Conservation (phyloP, 192 early-diverging fungal genomes). For the Rhizophagus sp. region DNA sequence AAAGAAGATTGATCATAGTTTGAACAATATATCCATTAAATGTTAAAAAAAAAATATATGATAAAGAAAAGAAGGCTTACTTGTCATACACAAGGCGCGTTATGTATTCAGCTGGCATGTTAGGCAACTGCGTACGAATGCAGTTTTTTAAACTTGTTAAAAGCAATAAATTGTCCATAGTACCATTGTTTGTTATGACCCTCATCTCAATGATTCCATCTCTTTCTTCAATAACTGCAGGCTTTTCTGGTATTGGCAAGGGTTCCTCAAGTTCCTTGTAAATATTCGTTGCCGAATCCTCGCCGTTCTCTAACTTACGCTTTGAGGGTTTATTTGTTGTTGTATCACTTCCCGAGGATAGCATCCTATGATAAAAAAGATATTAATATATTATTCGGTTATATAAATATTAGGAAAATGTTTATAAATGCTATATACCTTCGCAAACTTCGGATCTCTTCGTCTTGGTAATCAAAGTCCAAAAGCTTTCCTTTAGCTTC, state of each 20-base stretch:
- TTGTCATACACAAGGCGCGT: slow-evolving; percentile 95
- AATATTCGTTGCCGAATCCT: not conserved
- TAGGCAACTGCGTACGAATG: slow-evolving; percentile 96
- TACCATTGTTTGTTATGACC: slow-evolving; percentile 81
- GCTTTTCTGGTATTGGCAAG: not conserved
- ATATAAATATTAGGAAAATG: not conserved
- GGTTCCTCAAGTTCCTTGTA: too few relatives aligned
- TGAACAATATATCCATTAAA: not conserved
- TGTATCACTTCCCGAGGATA: not conserved
- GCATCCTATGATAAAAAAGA: not conserved
- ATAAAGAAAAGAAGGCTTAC: not conserved
- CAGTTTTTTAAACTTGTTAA: slow-evolving; percentile 95
- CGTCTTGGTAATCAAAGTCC: slow-evolving; percentile 54
- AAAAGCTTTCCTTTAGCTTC: slow-evolving; percentile 55
- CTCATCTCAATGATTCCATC: slow-evolving; percentile 39
- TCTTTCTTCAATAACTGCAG: slow-evolving; percentile 6
- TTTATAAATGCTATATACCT: slow-evolving; percentile 33
- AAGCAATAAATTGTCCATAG: slow-evolving; percentile 80
- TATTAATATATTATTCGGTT: not conserved
- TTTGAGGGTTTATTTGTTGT: not conserved
- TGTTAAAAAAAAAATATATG: not conserved
- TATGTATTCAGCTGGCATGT: slow-evolving; percentile 99
- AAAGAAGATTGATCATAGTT: not conserved
- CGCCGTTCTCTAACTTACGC: slow-evolving; percentile 1
- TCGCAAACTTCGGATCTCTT: slow-evolving; percentile 46